A percentile compares a stretch with the other conserved stretches of the same genome.
Evolutionary conservation across 352 stramenopile species (phyloP).

Genomic region (Phytophthora aleatoria): DNA sequence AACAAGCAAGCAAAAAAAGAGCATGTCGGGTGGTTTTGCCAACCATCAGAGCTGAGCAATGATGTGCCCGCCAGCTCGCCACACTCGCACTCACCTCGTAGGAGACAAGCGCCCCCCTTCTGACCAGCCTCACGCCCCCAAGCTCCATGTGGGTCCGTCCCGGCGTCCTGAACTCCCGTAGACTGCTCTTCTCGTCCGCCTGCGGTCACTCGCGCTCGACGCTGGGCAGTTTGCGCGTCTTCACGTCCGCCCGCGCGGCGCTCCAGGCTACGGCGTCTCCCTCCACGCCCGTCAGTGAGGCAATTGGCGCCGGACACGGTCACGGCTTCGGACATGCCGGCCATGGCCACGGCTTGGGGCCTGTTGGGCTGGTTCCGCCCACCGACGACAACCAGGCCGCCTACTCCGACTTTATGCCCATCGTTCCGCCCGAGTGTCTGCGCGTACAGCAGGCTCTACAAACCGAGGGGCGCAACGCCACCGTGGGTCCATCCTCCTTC

Average conservation of each 20-base stretch:
- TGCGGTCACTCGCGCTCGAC: constrained; percentile 26
- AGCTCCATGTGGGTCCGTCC: constrained; percentile 33
- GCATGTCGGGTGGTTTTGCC: constrained; percentile 25
- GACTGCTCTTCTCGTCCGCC: constrained; percentile 32
- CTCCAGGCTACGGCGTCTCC: constrained; percentile 20
- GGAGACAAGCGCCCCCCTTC: constrained; percentile 6
- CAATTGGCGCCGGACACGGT: constrained; percentile 10
- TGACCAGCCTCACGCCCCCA: constrained; percentile 2
- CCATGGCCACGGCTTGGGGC: constrained; percentile 1
- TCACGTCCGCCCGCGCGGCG: constrained; percentile 27
- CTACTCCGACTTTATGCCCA: constrained; percentile 68
- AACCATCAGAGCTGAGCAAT: constrained; percentile 15
- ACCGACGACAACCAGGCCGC: constrained; percentile 19
- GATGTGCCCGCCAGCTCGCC: constrained; percentile 17
- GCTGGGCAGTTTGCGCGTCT: constrained; percentile 34
- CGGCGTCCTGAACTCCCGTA: constrained; percentile 18
- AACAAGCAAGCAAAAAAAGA: constrained; percentile 9
- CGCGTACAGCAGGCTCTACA: constrained; percentile 49
- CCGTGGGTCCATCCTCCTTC: constrained; percentile 65
- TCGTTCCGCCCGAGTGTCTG: constrained; percentile 81
- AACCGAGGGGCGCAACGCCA: constrained; percentile 9
- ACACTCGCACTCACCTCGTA: constrained; percentile 23
- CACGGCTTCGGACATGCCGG: constrained; percentile 5
- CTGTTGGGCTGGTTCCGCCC: constrained; percentile 5
- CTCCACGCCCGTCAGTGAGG: constrained; percentile 18